phyloP scores from a whole-genome alignment of 371 early-diverging fungal species.

The Mortierella sp. region DNA sequence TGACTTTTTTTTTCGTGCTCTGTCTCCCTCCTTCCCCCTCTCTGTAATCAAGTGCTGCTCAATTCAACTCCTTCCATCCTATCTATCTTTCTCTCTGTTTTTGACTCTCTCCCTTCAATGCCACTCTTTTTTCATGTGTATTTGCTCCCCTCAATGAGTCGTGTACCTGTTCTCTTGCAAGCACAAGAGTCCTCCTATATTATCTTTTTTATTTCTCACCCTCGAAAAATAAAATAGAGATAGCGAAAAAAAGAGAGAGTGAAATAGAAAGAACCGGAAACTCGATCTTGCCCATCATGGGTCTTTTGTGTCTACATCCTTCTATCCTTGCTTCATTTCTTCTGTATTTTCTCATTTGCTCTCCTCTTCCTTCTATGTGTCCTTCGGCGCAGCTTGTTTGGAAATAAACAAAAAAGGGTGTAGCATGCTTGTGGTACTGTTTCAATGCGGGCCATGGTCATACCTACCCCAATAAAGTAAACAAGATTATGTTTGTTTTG shows the following conservation, averaged over 20 bases:
- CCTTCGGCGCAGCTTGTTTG: constrained; percentile 8
- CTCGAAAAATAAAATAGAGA: not conserved
- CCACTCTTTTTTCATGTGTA: not conserved
- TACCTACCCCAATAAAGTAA: not conserved
- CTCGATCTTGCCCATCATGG: not conserved
- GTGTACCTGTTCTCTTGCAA: too few relatives aligned
- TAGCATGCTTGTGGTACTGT: not conserved
- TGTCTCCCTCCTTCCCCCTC: not conserved
- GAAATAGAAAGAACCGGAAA: not conserved
- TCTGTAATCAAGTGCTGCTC: constrained; percentile 1
- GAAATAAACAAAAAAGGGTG: not conserved
- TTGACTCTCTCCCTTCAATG: not conserved
- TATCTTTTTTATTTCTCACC: not conserved
- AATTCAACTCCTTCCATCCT: not conserved
- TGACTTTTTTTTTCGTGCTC: constrained; percentile 4
- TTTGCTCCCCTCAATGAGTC: too few relatives aligned
- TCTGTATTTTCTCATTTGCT: too few relatives aligned
- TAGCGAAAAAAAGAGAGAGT: not conserved
- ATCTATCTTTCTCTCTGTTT: not conserved
- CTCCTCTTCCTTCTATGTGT: not conserved
- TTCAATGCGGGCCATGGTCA: not conserved
- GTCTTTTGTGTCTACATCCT: not conserved
- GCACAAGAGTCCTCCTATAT: not conserved
- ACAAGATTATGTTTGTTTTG: not conserved
- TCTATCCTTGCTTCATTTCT: not conserved